Evolutionary conservation across 306 rosid genomes (phyloP).

Genomic region (Begonia masoniana): DNA sequence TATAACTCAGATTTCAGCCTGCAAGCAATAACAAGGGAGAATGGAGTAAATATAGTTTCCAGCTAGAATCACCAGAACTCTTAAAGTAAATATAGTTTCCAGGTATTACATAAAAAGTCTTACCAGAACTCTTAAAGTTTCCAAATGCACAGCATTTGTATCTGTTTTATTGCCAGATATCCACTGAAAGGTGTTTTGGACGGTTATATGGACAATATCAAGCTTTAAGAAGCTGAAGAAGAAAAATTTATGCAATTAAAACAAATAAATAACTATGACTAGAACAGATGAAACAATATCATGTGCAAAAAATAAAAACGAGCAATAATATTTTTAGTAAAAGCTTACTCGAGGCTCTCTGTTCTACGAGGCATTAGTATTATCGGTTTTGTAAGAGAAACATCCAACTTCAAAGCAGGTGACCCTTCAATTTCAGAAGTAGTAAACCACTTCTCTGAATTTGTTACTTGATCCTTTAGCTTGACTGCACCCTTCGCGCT

Average conservation of each 20-base stretch:
- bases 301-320: background rate
- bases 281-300: background rate
- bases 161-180: constrained; percentile 73
- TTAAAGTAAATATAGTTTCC: constrained; percentile 16
- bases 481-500: constrained; percentile 54
- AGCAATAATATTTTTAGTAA: background rate
- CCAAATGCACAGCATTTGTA: constrained; percentile 78
- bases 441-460: constrained; percentile 91
- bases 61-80: constrained; percentile 44
- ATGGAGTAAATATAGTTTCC: too few species aligned
- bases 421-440: constrained; percentile 88
- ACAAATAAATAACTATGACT: background rate
- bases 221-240: constrained; percentile 83
- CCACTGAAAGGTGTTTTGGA: constrained; percentile 77
- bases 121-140: constrained; percentile 66
- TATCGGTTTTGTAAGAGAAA: constrained; percentile 84
- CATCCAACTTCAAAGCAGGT: constrained; percentile 91
- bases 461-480: constrained; percentile 78
- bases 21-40: too few species aligned
- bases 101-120: constrained; percentile 8
- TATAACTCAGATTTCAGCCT: too few species aligned
- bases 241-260: constrained; percentile 20
- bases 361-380: constrained; percentile 86
- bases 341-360: constrained; percentile 80
- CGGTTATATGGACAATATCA: constrained; percentile 86